Evolutionary conservation across 257 asterid species (phyloP).

Genomic region (Gynochthodes officinalis): DNA sequence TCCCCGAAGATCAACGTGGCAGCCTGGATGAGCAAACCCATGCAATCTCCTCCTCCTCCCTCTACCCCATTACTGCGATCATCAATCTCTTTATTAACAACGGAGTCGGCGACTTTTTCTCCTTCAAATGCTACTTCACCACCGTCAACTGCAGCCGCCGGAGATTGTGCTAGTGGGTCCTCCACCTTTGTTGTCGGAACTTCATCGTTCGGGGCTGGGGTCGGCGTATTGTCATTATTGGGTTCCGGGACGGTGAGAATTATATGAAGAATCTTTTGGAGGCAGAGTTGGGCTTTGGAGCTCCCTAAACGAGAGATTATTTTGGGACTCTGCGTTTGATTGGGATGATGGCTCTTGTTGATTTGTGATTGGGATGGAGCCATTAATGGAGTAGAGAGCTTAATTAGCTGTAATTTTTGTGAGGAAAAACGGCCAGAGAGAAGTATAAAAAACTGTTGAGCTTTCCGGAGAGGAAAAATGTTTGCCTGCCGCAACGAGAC

Average conservation of each 20-base stretch:
- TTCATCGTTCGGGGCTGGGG: not conserved
- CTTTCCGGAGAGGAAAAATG: not conserved
- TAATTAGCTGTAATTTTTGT: not conserved
- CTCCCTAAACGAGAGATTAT: not conserved
- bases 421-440: not conserved
- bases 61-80: not conserved
- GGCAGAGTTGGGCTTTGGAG: conserved; percentile 21
- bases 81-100: conserved; percentile 8
- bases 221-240: not conserved
- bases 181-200: not conserved
- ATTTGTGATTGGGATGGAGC: conserved; percentile 3
- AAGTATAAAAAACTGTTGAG: not conserved
- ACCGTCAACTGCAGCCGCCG: not conserved
- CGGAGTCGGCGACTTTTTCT: not conserved
- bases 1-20: conserved; percentile 38
- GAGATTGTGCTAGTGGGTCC: not conserved
- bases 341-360: not conserved
- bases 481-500: not conserved
- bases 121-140: not conserved
- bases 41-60: conserved; percentile 8
- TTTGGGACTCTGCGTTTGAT: not conserved
- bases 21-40: conserved; percentile 41
- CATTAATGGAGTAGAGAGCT: not conserved
- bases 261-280: conserved; percentile 21
- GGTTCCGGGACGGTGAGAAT: conserved; percentile 17